phyloP scores from a whole-genome alignment of 495 filamentous ascomycete species.

The Aspergillus biplanus region DNA sequence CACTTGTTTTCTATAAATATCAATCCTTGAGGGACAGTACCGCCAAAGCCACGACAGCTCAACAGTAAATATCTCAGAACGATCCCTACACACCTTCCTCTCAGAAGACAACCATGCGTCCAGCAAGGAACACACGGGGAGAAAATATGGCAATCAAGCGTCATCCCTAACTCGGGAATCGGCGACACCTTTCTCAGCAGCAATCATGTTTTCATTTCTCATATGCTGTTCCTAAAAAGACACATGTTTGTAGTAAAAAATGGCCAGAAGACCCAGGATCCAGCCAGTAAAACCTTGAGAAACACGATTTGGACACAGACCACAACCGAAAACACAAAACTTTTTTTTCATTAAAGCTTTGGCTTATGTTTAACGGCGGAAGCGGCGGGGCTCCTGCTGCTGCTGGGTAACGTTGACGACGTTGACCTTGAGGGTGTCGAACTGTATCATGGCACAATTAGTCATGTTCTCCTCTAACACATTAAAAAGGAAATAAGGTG shows the following conservation, averaged over 20 bases:
- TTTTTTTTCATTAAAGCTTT: background rate
- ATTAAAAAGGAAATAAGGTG: background rate
- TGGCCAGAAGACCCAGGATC: constrained; percentile 11
- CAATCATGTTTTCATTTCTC: constrained; percentile 64
- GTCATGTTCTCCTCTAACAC: background rate
- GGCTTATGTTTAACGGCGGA: constrained; percentile 30
- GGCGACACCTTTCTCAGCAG: constrained; percentile 81
- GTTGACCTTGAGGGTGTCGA: constrained; percentile 96
- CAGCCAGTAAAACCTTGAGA: constrained; percentile 22
- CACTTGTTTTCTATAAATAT: too few species aligned
- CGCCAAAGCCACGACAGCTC: too few species aligned
- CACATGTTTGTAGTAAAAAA: constrained; percentile 23
- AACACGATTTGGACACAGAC: constrained; percentile 32
- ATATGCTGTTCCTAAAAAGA: constrained; percentile 39
- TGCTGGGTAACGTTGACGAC: constrained; percentile 86
- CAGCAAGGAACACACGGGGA: constrained; percentile 36
- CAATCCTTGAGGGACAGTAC: too few species aligned
- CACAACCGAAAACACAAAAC: constrained; percentile 35
- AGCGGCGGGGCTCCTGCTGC: constrained; percentile 79
- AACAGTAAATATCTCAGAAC: background rate
- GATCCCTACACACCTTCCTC: constrained; percentile 21
- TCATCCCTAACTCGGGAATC: constrained; percentile 74
- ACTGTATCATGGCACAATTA: constrained; percentile 55
- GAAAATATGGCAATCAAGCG: constrained; percentile 83
- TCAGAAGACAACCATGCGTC: constrained; percentile 3